Conservation (phyloP, 2,329 filamentous ascomycete species). For the Catunica adiposa region DNA sequence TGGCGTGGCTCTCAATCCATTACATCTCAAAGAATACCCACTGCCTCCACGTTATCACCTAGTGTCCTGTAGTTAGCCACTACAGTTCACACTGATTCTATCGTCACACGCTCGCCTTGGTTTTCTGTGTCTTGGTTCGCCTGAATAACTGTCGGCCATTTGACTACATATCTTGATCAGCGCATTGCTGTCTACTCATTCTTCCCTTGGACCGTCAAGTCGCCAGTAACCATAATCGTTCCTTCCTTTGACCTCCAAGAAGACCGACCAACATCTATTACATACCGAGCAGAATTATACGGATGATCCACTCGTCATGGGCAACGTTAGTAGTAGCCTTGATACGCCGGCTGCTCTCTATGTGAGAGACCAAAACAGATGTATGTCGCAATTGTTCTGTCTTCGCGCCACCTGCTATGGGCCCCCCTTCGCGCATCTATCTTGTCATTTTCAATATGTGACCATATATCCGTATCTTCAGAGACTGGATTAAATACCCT, state of each 20-base stretch:
- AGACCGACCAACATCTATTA: background rate
- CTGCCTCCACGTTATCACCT: too few species aligned
- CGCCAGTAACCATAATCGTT: background rate
- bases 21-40: background rate
- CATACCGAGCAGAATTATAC: background rate
- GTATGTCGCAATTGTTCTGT: constrained; percentile 36
- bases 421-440: background rate
- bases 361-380: constrained; percentile 78
- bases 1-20: background rate
- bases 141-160: background rate
- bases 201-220: background rate
- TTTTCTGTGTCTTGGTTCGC: background rate
- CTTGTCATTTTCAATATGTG: background rate
- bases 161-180: background rate
- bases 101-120: background rate
- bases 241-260: background rate
- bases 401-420: background rate
- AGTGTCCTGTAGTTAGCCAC: background rate
- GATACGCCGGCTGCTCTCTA: constrained; percentile 70
- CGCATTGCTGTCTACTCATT: background rate
- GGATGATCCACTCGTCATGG: constrained; percentile 46
- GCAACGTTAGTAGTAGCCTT: constrained; percentile 74
- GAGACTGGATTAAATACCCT: background rate
- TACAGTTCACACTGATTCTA: background rate
- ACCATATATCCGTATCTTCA: too few species aligned